These are phyloP conservation scores for Sanghuangporus baumii DNA, from an alignment of 1,284 basidiomycete genomes.

Conservation along the genomic window DNA sequence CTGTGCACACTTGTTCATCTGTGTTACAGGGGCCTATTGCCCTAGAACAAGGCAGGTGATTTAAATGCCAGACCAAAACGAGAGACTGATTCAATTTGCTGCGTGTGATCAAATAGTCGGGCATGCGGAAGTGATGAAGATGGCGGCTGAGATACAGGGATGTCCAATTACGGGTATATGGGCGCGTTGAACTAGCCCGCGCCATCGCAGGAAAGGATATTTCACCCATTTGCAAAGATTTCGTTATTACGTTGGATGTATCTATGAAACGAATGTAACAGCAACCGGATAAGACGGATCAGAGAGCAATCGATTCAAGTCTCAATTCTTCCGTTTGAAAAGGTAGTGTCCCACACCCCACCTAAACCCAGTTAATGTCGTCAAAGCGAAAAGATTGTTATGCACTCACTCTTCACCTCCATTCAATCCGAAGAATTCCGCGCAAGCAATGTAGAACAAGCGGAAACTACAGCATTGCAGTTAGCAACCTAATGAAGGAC, in stretches of 20 bases:
- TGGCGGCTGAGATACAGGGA: slow-evolving; percentile 34
- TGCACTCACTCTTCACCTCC: slow-evolving; percentile 55
- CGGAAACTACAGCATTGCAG: slow-evolving; percentile 42
- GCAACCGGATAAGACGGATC: too few species aligned
- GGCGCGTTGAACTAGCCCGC: slow-evolving; percentile 18
- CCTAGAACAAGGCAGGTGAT: slow-evolving; percentile 5
- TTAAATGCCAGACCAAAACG: background rate
- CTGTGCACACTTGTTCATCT: background rate
- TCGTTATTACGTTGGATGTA: too few species aligned
- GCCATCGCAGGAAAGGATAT: too few species aligned
- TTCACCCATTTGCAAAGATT: too few species aligned
- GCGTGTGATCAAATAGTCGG: slow-evolving; percentile 28
- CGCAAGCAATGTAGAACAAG: slow-evolving; percentile 73
- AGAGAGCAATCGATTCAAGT: background rate
- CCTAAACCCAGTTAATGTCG: slow-evolving; percentile 19
- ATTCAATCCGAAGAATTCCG: slow-evolving; percentile 68
- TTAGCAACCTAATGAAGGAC: background rate
- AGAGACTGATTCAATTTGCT: slow-evolving; percentile 27
- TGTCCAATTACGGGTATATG: slow-evolving; percentile 32
- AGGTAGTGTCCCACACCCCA: slow-evolving; percentile 56
- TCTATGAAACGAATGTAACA: too few species aligned
- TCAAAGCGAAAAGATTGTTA: background rate
- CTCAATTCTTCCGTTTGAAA: slow-evolving; percentile 34
- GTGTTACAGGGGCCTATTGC: slow-evolving; percentile 1
- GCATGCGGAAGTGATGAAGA: slow-evolving; percentile 34